A percentile compares a stretch with the other conserved stretches of the same genome.
Evolutionary conservation across 208 protist genomes (phyloP).

Genomic region (Leishmania aethiopica): DNA sequence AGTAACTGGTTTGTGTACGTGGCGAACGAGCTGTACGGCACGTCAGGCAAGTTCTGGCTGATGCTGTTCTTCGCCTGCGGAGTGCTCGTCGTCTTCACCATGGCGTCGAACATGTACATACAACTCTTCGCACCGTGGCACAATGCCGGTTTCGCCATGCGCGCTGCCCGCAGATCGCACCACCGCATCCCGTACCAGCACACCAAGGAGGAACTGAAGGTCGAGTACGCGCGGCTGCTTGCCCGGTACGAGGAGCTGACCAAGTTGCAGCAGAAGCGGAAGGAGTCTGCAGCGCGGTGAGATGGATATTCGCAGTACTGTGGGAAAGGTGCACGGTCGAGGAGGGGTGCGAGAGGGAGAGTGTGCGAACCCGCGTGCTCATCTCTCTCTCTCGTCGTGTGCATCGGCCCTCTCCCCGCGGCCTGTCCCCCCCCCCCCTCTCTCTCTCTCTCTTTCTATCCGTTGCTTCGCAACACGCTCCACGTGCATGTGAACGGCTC

Average conservation of each 20-base stretch:
- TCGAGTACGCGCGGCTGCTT: constrained; percentile 31
- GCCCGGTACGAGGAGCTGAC: constrained; percentile 23
- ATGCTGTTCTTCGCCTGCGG: constrained; percentile 55
- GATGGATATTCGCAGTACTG: not conserved
- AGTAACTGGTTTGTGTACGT: constrained; percentile 65
- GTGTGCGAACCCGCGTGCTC: not conserved
- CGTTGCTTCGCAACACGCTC: not conserved
- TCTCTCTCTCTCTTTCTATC: no score
- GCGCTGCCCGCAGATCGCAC: constrained; percentile 41
- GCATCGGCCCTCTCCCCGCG: not conserved
- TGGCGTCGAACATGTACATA: constrained; percentile 67
- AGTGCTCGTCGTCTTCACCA: constrained; percentile 54
- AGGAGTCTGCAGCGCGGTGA: not conserved
- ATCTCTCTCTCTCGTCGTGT: not conserved
- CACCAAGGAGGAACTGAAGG: constrained; percentile 27
- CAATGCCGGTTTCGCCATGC: constrained; percentile 61
- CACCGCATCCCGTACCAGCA: constrained; percentile 43
- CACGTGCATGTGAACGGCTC: not conserved
- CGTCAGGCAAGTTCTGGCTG: constrained; percentile 57
- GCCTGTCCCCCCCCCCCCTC: no score
- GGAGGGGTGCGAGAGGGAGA: not conserved
- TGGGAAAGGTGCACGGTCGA: not conserved
- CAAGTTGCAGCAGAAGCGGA: constrained; percentile 11
- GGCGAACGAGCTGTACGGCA: constrained; percentile 50
- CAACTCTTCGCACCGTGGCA: constrained; percentile 63